Conservation (phyloP, 768 basidiomycete genomes). For the Lactarius hatsudake region DNA sequence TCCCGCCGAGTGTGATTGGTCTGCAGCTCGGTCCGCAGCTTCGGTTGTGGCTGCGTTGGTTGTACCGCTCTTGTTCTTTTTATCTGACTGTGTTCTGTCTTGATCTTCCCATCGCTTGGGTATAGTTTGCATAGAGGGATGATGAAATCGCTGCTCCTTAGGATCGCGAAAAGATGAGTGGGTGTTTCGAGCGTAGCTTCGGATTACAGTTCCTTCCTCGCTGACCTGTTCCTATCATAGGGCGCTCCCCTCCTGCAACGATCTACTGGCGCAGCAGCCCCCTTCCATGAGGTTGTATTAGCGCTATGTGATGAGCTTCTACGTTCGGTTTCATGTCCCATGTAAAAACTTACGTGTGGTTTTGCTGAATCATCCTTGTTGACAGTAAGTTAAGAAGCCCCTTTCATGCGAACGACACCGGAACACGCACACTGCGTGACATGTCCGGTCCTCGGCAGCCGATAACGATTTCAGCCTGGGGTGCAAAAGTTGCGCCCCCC, state of each 20-base stretch:
- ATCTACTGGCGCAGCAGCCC: background rate
- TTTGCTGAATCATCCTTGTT: background rate
- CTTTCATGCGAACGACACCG: too few relatives aligned
- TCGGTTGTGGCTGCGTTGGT: too few relatives aligned
- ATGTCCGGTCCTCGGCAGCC: background rate
- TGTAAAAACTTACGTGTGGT: background rate
- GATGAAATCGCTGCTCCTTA: background rate
- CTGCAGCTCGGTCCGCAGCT: too few relatives aligned
- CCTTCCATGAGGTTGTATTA: background rate
- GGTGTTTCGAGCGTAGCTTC: background rate
- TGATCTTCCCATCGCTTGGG: background rate
- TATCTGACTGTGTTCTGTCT: background rate
- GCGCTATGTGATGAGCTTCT: background rate
- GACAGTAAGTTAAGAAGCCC: background rate
- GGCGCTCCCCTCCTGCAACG: too few relatives aligned
- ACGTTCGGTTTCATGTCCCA: background rate
- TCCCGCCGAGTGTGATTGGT: too few relatives aligned
- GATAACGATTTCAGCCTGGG: too few relatives aligned
- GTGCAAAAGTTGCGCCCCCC: too few relatives aligned
- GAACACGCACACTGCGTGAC: background rate
- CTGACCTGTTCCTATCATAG: background rate
- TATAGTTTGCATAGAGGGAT: background rate
- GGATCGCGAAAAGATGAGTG: background rate
- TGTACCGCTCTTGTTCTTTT: too few relatives aligned
- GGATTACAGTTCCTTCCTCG: too few relatives aligned